These are phyloP conservation scores for Geranium incanum DNA, from an alignment of 441 rosid species.

Conservation along the genomic window DNA sequence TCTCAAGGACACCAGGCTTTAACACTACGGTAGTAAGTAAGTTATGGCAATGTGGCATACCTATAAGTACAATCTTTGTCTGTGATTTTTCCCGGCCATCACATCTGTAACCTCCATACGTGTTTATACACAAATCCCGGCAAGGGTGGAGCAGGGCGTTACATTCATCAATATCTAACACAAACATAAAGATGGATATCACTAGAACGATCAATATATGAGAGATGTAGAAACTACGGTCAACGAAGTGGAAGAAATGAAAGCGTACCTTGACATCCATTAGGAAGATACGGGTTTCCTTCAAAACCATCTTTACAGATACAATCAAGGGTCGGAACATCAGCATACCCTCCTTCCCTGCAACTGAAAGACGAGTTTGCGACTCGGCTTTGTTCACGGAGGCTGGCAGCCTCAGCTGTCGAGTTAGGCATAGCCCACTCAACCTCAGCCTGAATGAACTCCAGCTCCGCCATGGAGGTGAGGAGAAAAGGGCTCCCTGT, in stretches of 20 bases:
- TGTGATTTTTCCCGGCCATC: not conserved
- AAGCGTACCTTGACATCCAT: not conserved
- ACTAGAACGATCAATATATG: not conserved
- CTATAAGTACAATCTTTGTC: not conserved
- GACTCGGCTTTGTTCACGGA: not conserved
- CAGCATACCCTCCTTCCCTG: conserved; percentile 7
- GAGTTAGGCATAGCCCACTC: conserved; percentile 9
- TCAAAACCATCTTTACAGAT: not conserved
- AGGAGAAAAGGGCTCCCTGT: conserved; percentile 2
- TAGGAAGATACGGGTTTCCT: conserved; percentile 7
- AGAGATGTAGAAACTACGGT: not conserved
- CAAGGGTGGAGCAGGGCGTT: not conserved
- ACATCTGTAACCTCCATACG: not conserved
- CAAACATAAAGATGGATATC: not conserved
- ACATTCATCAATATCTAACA: not conserved
- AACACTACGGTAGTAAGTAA: too few relatives aligned
- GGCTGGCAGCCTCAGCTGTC: not conserved
- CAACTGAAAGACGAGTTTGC: conserved; percentile 7
- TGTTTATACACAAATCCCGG: not conserved
- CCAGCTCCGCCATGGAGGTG: conserved; percentile 7
- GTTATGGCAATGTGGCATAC: too few relatives aligned
- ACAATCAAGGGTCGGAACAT: conserved; percentile 8
- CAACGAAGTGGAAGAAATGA: not conserved
- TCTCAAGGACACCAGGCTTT: too few relatives aligned
- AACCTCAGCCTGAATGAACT: conserved; percentile 9